Evolutionary conservation across 164 flowering plant genomes (phyloP).

Genomic region (Liquidambar formosana): DNA sequence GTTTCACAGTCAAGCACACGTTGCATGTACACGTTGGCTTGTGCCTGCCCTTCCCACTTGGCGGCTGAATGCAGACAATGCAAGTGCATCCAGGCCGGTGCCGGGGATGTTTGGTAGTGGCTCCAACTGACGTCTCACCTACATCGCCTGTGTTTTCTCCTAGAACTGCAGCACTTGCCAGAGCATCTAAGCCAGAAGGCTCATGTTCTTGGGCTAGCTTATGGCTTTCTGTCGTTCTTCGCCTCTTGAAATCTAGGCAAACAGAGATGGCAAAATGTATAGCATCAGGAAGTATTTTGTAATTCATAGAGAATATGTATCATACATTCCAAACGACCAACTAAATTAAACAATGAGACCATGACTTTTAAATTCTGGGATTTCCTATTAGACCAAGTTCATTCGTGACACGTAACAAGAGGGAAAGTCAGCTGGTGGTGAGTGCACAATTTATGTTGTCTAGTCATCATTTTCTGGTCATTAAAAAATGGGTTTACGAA

Average conservation of each 20-base stretch:
- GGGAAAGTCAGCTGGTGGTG: too few species aligned
- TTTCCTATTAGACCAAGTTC: neutral
- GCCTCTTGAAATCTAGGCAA: conserved; percentile 62
- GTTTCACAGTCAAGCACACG: conserved; percentile 68
- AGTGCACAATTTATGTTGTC: too few species aligned
- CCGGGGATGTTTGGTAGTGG: conserved; percentile 94
- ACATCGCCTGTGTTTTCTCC: conserved; percentile 57
- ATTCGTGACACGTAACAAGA: too few species aligned
- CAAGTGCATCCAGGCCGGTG: conserved; percentile 95
- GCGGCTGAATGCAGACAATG: conserved; percentile 99
- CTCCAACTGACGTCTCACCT: conserved; percentile 50
- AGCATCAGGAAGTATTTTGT: neutral
- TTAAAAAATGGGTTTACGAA: too few species aligned
- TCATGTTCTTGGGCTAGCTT: conserved; percentile 37
- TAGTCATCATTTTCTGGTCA: too few species aligned
- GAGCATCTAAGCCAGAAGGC: conserved; percentile 82
- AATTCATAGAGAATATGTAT: neutral
- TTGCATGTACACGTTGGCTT: conserved; percentile 66
- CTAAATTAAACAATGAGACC: neutral
- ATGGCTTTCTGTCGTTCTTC: conserved; percentile 35
- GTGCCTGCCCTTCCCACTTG: conserved; percentile 96
- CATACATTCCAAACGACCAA: neutral
- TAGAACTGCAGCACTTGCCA: conserved; percentile 85
- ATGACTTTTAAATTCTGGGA: neutral
- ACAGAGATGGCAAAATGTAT: neutral